These are phyloP conservation scores for Solanum dulcamara DNA, from an alignment of 257 asterid species.

Conservation along the genomic window DNA sequence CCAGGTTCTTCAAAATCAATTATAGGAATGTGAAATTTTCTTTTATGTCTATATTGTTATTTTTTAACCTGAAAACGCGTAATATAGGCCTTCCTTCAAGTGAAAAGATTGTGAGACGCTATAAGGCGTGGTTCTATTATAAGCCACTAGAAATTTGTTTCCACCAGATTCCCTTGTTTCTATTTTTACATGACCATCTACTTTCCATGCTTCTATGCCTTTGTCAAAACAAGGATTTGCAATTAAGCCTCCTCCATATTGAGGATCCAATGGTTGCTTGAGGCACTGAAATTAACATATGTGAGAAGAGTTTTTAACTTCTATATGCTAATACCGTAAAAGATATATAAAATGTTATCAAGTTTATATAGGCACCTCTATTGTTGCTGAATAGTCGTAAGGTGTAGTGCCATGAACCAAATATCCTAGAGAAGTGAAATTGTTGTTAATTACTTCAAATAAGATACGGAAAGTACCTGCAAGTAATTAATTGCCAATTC, in stretches of 20 bases:
- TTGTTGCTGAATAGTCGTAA: neutral
- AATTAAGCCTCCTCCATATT: constrained; percentile 29
- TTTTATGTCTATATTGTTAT: neutral
- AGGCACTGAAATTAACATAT: constrained; percentile 17
- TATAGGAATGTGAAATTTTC: neutral
- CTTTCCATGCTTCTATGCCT: constrained; percentile 16
- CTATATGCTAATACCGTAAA: neutral
- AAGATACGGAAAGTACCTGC: neutral
- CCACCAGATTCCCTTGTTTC: constrained; percentile 7
- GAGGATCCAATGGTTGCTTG: constrained; percentile 26
- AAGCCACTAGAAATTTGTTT: constrained; percentile 25
- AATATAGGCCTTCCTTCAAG: constrained; percentile 13
- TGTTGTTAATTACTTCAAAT: neutral
- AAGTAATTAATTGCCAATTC: neutral
- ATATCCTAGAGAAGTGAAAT: constrained; percentile 1
- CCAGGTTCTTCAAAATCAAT: neutral
- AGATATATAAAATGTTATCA: neutral
- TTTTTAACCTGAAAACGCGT: constrained; percentile 32
- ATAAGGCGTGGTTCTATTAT: constrained; percentile 9
- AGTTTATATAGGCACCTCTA: neutral
- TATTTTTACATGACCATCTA: constrained; percentile 13
- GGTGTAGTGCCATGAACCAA: neutral
- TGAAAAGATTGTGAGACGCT: constrained; percentile 14
- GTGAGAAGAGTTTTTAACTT: neutral
- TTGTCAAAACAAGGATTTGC: constrained; percentile 14